Base-by-base conservation (phyloP, 805 yeast genomes). In the Candida michaelii region DNA sequence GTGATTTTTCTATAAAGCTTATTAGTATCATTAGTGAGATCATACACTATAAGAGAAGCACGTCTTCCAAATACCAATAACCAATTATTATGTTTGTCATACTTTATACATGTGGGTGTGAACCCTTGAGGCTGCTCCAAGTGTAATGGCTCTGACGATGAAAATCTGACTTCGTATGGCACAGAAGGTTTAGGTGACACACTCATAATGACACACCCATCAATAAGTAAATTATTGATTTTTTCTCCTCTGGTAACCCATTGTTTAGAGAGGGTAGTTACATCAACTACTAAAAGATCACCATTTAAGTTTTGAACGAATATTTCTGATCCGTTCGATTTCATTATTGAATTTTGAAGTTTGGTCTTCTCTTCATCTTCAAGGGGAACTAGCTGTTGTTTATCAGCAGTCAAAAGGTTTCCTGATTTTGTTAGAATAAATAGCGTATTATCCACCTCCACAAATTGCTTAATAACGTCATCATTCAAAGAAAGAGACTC, bases 181-280 rank as follows among this genome's bases (percentile, higher is more conserved):
- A 78, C 80, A 3, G 61, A 65, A 1, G 85, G 82, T 53, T 83
- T 80, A 31, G 93, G 90, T 12, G 88, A 79, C 50, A 85, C 93
- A 5, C 74, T 55, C 13, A 85, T 54, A 6, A 46, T 14, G 36
- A 68, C 69, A 11, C 68, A 46, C 1, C 59, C 56, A 16, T 55
- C 46, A 0, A 71, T 55, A 32, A 83, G 54, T 10, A 77, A 64
- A 51, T 82, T 83, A 18, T 77, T 74, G 5, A 77, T 65, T 51
- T 81, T 79, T 4, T 69, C 58, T 2, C 41, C 72, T 58, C 1
- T 18, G 8, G 7, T 24, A 11, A 14, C 21, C 15, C 30, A 31
- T 7, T 27, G 15, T 27, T 37, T 36, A 10, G 17, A 9, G 4
- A 14, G 8, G 31, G 29, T 58, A 54, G 35, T 25, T 29, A 51